Conservation (phyloP, 2,329 filamentous ascomycete species). For the Arthrobotrys pseudoclavata region DNA sequence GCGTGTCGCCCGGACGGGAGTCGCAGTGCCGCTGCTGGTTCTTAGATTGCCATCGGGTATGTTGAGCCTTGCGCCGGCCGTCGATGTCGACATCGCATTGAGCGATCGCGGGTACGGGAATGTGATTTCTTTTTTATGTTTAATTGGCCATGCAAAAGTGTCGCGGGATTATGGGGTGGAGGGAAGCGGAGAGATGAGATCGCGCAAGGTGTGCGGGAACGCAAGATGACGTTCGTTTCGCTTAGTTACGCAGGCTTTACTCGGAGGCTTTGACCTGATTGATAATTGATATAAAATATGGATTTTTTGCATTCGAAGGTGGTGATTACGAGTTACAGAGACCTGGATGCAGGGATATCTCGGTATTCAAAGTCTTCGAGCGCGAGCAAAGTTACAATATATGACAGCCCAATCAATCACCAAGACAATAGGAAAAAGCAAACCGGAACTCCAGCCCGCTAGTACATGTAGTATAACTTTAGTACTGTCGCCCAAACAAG, state of each 20-base stretch:
- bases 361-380: not conserved
- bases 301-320: not conserved
- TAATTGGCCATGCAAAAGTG: slow-evolving; percentile 40
- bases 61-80: slow-evolving; percentile 46
- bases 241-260: slow-evolving; percentile 29
- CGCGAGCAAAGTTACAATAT: slow-evolving; percentile 3
- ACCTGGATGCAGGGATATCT: not conserved
- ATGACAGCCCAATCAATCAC: slow-evolving; percentile 26
- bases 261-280: not conserved
- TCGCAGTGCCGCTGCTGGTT: slow-evolving; percentile 51
- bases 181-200: slow-evolving; percentile 39
- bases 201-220: slow-evolving; percentile 51
- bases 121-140: slow-evolving; percentile 8
- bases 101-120: slow-evolving; percentile 33
- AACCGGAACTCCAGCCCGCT: slow-evolving; percentile 54
- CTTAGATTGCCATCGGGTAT: slow-evolving; percentile 37
- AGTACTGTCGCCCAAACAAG: slow-evolving; percentile 27
- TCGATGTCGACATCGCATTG: slow-evolving; percentile 59
- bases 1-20: slow-evolving; percentile 51
- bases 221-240: slow-evolving; percentile 57
- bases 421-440: slow-evolving; percentile 10
- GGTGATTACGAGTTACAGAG: not conserved
- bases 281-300: slow-evolving; percentile 6
- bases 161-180: slow-evolving; percentile 15
- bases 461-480: slow-evolving; percentile 46